phyloP scores from a whole-genome alignment of 805 yeast genomes.

The Starmerella vaccinii region DNA sequence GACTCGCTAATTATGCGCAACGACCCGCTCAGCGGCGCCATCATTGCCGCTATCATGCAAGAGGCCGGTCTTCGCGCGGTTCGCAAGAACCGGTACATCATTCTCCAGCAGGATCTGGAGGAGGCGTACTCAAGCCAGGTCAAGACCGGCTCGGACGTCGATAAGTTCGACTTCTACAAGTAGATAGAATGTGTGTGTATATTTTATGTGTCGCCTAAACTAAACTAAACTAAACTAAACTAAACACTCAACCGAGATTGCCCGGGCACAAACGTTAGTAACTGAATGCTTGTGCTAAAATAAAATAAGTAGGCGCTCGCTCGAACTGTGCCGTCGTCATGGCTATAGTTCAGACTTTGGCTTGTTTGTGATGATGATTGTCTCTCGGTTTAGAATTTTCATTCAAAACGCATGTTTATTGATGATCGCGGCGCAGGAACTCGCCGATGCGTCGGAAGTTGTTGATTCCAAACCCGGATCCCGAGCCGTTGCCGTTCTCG shows the following conservation, averaged over 20 bases:
- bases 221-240: no score
- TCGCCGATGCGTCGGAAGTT: constrained; percentile 17
- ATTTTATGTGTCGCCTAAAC: no score
- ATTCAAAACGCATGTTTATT: no score
- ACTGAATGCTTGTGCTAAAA: no score
- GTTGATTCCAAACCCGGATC: constrained; percentile 13
- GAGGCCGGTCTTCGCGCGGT: constrained; percentile 99
- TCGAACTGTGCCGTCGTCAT: no score
- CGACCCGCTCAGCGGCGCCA: constrained; percentile 91
- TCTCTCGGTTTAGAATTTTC: no score
- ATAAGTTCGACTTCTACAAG: constrained; percentile 95
- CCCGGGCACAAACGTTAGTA: no score
- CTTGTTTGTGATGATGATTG: no score
- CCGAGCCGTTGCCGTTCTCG: constrained; percentile 1
- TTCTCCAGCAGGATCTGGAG: constrained; percentile 88
- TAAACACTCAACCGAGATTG: no score
- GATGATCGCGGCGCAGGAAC: constrained; percentile 17
- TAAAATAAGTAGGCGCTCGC: no score
- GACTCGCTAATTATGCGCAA: constrained; percentile 91
- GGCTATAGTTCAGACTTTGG: no score
- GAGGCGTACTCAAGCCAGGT: constrained; percentile 97
- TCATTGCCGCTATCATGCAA: constrained; percentile 98
- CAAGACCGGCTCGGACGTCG: constrained; percentile 88
- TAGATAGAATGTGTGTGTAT: no score
- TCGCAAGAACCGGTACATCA: constrained; percentile 94